Evolutionary conservation across 1,139 yeast species (phyloP), one percentile per base, ranked within the genome.

Genomic region (Blastobotrys buckinghamii): DNA sequence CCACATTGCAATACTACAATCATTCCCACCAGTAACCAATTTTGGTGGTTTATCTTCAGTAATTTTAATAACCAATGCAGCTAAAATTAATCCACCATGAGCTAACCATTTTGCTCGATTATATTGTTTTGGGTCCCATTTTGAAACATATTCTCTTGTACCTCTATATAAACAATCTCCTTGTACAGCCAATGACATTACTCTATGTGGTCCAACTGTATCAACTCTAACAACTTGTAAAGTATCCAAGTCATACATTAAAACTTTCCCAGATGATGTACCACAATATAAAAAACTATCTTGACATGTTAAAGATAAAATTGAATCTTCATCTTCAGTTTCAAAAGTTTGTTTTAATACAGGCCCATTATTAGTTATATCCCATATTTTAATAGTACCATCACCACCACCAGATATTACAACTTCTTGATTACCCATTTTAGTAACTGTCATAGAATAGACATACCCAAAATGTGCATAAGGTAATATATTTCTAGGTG

Each of bases 391-490:
- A 22, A 85, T 78, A 2, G 77, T 61, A 0, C 97, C 97, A 66
- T 92, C 97, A 44, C 97, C 97, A 45, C 96, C 96, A 30, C 95
- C 94, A 3, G 84, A 74, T 3, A 81, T 67, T 6, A 83, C 62
- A 9, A 69, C 62, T 39, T 75, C 76, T 3, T 67, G 60, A 42
- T 58, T 63, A n/a, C 61, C 62, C 59, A 67, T 40, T 45, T 42
- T 54, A 39, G 57, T 58, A n/a, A 53, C 73, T 54, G 50, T 74
- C 78, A 89, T 77, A 36, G 90, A 77, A 64, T 89, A 88, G 15
- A 92, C 82, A 59, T 86, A 90, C 7, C 97, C 96, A 61, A 85
- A 81, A 63, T 92, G 98, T 1, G 98, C 97, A 66, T 87, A 92
- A 12, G 81, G 72, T 1, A 86, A 74, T 35, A 80, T 76, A 59